phyloP scores from a whole-genome alignment of 441 rosid genomes.

The Francoa sonchifolia region DNA sequence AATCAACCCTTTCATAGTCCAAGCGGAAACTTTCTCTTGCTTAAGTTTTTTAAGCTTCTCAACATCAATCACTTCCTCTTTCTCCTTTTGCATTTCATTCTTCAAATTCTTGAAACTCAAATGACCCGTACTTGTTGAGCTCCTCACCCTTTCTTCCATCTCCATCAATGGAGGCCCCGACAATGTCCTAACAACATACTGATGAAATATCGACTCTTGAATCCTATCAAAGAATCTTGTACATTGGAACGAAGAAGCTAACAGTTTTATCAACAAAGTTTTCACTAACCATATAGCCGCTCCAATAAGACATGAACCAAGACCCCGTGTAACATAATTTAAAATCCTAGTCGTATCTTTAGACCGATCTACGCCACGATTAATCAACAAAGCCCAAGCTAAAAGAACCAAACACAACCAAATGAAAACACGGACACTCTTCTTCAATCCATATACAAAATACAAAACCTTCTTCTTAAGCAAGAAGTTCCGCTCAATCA shows the following conservation, averaged over 20 bases:
- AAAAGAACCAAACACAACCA: constrained; percentile 39
- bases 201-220: constrained; percentile 44
- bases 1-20: constrained; percentile 53
- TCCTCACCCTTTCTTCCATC: constrained; percentile 23
- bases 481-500: constrained; percentile 37
- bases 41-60: constrained; percentile 42
- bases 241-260: constrained; percentile 35
- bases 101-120: constrained; percentile 27
- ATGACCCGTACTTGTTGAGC: constrained; percentile 15
- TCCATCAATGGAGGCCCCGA: constrained; percentile 35
- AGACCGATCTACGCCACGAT: constrained; percentile 29
- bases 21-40: constrained; percentile 44
- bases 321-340: constrained; percentile 28
- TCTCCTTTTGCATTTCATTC: constrained; percentile 14
- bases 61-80: constrained; percentile 42
- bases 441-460: constrained; percentile 36
- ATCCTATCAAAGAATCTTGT: constrained; percentile 37
- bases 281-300: constrained; percentile 31
- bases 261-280: constrained; percentile 26
- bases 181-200: constrained; percentile 27
- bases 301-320: constrained; percentile 31
- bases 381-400: constrained; percentile 46
- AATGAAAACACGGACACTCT: constrained; percentile 7
- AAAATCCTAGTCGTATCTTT: constrained; percentile 21
- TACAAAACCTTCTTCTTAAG: constrained; percentile 45